Evolutionary conservation across 2,329 filamentous ascomycete genomes (phyloP).

Genomic region (Trichoderma atroviride): DNA sequence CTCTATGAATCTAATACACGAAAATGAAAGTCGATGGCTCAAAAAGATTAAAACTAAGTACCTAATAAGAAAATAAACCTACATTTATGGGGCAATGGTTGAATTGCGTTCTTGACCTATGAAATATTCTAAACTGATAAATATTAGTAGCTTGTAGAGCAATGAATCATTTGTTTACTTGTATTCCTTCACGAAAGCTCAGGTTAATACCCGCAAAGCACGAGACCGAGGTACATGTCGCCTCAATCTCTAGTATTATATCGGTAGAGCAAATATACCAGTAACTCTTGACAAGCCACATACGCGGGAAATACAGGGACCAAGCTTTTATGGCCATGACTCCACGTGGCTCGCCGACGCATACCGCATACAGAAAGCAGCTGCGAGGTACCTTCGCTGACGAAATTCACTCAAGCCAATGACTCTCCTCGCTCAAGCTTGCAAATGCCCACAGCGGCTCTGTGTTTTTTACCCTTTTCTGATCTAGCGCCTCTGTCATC

Average conservation of each 20-base stretch:
- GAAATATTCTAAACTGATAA: not conserved
- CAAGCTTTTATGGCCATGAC: not conserved
- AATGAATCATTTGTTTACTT: no score
- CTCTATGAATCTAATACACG: not conserved
- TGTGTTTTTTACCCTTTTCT: not conserved
- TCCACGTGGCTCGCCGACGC: slow-evolving; percentile 25
- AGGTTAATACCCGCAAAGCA: not conserved
- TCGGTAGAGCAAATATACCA: not conserved
- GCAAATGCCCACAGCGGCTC: not conserved
- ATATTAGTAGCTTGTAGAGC: no score
- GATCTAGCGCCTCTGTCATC: not conserved
- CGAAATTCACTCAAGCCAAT: not conserved
- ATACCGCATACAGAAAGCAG: slow-evolving; percentile 20
- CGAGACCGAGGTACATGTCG: not conserved
- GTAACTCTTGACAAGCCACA: not conserved
- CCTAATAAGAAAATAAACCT: not conserved
- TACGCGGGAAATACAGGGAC: slow-evolving; percentile 18
- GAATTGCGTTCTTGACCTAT: not conserved
- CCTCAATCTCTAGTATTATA: not conserved
- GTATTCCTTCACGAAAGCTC: not conserved
- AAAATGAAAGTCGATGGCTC: not conserved
- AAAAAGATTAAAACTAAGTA: not conserved
- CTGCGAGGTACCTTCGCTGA: not conserved
- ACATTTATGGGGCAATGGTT: not conserved
- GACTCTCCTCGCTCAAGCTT: not conserved